Evolutionary conservation across 2,329 filamentous ascomycete genomes (phyloP), one percentile per base, ranked within the genome.

Genomic region (Tolypocladium inflatum): DNA sequence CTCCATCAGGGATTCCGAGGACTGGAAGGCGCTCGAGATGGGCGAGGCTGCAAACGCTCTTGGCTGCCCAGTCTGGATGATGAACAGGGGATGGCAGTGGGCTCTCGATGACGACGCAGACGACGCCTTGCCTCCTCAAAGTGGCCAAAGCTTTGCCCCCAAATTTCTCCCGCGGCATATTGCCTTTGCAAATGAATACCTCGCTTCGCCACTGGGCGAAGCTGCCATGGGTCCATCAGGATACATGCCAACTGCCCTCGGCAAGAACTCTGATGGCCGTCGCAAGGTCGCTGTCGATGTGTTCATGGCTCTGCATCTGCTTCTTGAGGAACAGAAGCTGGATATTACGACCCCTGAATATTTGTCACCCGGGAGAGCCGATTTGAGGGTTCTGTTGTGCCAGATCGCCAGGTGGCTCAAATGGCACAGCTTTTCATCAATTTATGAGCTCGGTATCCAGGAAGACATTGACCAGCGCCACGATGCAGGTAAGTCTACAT

Each of bases 241-340:
- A 1, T 89, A 86, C 66, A 76, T 92, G 57, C 87, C 89, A 35
- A 89, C 86, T 0, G 82, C 80, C 2, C 58, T 74, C 3, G 72
- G 71, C 54, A 74, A 80, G 55, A 81, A 78, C 57, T 75, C 80
- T 42, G 82, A 83, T 58, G 78, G 79, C 55, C 81, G 85, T 50
- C 78, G 81, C 58, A 86, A 79, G 66, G 74, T 85, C 57, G 79
- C 88, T 39, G 76, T 87, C 68, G 82, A 89, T 66, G 79, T 89
- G 55, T 81, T 93, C 42, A 77, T 95, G 62, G 88, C 84, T 1
- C 77, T 99, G 15, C 94, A 99, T 73, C 78, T 97, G 3, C 76
- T 96, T n/a, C 81, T 89, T 0, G 93, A 99, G 70, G 94, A 99
- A 69, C 81, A 89, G 61, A 97, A 96, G 68, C 80, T 99, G 2